Base-by-base conservation (phyloP, 192 early-diverging fungal species). In the Helicostylum pulchrum region DNA sequence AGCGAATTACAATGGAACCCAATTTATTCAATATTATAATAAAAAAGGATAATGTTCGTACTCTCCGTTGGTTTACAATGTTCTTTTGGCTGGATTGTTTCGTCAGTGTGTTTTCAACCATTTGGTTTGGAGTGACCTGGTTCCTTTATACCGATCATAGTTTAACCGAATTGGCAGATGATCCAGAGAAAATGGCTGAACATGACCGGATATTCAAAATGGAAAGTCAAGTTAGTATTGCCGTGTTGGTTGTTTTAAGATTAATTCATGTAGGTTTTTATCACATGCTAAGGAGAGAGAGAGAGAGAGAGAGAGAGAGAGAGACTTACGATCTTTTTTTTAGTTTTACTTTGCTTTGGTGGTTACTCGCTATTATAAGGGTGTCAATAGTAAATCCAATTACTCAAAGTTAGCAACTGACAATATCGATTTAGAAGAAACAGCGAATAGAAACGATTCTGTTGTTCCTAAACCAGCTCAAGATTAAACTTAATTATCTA, bases 41-140 rank as follows among this genome's bases (percentile, higher is more conserved):
- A 34, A 48, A 52, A 51, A 43, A 70, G 68, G 45, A 64, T 23
- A 70, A 63, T 32, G 14, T 55, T 14, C 23, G n/a, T 10, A 62
- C 64, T 20, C 39, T 76, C 10, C 69, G 69, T 8, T 62, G 68
- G 65, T 71, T 65, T 20, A 64, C 66, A 0, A 47, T 64, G 8
- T 72, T 68, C 52, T 76, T 72, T 49, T 76, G 74, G 74, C 32
- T 63, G 11, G 74, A 76, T 59, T 65, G 70, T 21, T 39, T 72
- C 11, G 23, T 72, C 0, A 71, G 65, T 53, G 47, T 63, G 2
- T 54, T 62, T 23, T 45, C 62, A 7, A 68, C 74, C 10, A 56
- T 54, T 2, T 53, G 62, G 48, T 71, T 76, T 48, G 62, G 69
- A 0, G 11, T 68, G 14, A 45, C 55, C 15, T 76, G 74, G 74